A percentile compares a stretch with the other conserved stretches of the same genome.
Evolutionary conservation across 2,329 filamentous ascomycete genomes (phyloP).

Genomic region (Ophiostoma sp.): DNA sequence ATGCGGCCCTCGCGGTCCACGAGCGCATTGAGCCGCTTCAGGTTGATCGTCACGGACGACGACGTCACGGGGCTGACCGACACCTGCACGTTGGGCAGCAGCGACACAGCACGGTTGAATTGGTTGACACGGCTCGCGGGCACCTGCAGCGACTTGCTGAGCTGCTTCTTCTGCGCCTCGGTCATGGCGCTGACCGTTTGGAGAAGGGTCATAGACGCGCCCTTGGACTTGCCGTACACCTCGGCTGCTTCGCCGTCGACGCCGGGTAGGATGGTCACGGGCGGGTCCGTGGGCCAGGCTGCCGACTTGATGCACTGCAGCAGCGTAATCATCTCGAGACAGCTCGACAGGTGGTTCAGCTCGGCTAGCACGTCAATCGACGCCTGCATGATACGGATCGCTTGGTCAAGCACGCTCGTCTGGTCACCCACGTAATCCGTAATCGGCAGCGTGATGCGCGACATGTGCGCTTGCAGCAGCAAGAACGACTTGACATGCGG

Average conservation of each 20-base stretch:
- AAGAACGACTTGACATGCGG: slow-evolving; percentile 96
- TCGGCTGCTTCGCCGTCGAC: slow-evolving; percentile 45
- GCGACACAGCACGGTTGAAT: slow-evolving; percentile 60
- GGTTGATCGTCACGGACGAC: slow-evolving; percentile 58
- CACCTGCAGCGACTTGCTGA: slow-evolving; percentile 55
- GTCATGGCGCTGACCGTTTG: slow-evolving; percentile 44
- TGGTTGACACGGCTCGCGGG: slow-evolving; percentile 45
- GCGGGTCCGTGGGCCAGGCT: slow-evolving; percentile 82
- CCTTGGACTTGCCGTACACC: not conserved
- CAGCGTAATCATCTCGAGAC: slow-evolving; percentile 76
- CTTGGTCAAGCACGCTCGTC: slow-evolving; percentile 85
- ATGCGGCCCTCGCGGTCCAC: slow-evolving; percentile 69
- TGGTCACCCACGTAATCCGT: slow-evolving; percentile 97
- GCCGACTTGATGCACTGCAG: slow-evolving; percentile 92
- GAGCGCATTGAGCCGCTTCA: slow-evolving; percentile 68
- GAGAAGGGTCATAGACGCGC: slow-evolving; percentile 39
- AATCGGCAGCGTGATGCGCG: slow-evolving; percentile 87
- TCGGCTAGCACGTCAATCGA: slow-evolving; percentile 92
- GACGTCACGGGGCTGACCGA: slow-evolving; percentile 62
- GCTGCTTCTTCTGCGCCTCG: slow-evolving; percentile 41
- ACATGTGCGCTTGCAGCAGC: slow-evolving; percentile 92
- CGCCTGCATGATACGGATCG: slow-evolving; percentile 94
- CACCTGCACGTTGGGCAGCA: slow-evolving; percentile 70
- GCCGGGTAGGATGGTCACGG: slow-evolving; percentile 76
- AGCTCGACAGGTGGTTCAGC: slow-evolving; percentile 76